Evolutionary conservation across 2,329 filamentous ascomycete species (phyloP), one percentile per base, ranked within the genome.

Genomic region (Claviceps sp.): DNA sequence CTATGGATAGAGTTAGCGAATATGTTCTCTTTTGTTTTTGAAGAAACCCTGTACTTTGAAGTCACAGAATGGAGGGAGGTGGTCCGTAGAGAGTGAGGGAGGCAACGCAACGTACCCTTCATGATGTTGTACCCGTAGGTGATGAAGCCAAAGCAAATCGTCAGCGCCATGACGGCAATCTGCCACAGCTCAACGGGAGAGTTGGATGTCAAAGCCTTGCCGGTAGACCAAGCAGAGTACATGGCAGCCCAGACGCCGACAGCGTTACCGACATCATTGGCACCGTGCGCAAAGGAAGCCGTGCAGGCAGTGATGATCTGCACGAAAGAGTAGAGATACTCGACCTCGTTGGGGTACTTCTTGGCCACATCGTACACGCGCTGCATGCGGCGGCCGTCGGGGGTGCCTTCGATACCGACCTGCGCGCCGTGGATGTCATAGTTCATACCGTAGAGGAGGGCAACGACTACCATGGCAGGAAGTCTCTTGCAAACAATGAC

Each of bases 61-160:
- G 30, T 34, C 30, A 34, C 30, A 34, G 9, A 34, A 3, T 11
- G 0, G 13, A 8, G 43, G 24, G 7, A 3, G 22, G 22, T 22
- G 22, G 22, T 22, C 22, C 3, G 24, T 24, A 1, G 24, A 22
- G 5, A 44, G 34, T 18, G 5, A 52, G 14, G 5, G 13, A 4
- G n/a, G 34, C 13, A 30, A 47, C 8, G 22, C 26, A n/a, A 13
- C 75, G 66, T 68, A 81, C 78, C 81, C 71, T 86, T 87, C 84
- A 89, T 89, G 70, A 89, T 89, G 72, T 89, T 88, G 72, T 88
- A 89, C 9, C 85, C 85, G 60, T 88, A 89, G 14, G 84, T 88
- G 62, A 82, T 73, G 53, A 89, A 74, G 58, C 85, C 85, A 43
- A 82, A 56, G 47, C 76, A 86, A 62, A 88, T 82, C 41, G 73